A percentile compares a stretch with the other conserved stretches of the same genome.
Conservation (phyloP, 768 basidiomycete genomes). For the Termitomyces sp. region DNA sequence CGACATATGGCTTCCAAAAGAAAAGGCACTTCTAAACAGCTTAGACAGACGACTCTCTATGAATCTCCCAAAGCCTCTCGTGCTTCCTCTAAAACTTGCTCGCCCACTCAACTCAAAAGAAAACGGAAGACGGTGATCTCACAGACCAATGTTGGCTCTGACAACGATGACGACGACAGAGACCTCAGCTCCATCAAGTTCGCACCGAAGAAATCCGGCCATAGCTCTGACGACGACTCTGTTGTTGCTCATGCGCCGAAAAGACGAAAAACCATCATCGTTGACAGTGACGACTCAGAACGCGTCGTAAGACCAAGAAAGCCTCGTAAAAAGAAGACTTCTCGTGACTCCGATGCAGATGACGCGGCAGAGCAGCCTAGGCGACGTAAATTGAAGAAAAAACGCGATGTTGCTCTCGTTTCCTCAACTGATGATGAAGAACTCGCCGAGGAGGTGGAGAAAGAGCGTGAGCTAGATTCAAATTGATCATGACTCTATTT, state of each 20-base stretch:
- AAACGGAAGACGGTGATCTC: constrained; percentile 12
- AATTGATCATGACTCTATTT: neutral
- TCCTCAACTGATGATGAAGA: constrained; percentile 39
- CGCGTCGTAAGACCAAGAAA: neutral
- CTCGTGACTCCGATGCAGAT: constrained; percentile 21
- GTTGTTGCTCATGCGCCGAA: constrained; percentile 2
- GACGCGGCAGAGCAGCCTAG: constrained; percentile 34
- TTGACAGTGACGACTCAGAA: constrained; percentile 18
- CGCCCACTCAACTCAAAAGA: constrained; percentile 10
- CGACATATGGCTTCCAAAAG: constrained; percentile 18
- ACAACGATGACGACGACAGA: constrained; percentile 20
- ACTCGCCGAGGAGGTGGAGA: constrained; percentile 48
- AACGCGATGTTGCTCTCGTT: constrained; percentile 33
- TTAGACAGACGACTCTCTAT: constrained; percentile 46
- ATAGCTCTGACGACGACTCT: neutral
- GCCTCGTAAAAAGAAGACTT: constrained; percentile 14
- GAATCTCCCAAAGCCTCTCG: constrained; percentile 28
- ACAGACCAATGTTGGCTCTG: constrained; percentile 8
- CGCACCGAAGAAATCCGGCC: constrained; percentile 29
- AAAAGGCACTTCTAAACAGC: constrained; percentile 23
- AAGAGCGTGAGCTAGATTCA: constrained; percentile 42
- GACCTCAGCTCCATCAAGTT: constrained; percentile 52
- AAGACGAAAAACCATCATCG: constrained; percentile 12
- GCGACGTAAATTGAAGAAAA: constrained; percentile 38
- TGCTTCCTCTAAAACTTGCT: constrained; percentile 12